These are phyloP conservation scores for Auricularia cornea DNA, from an alignment of 768 basidiomycete genomes.

Conservation along the genomic window DNA sequence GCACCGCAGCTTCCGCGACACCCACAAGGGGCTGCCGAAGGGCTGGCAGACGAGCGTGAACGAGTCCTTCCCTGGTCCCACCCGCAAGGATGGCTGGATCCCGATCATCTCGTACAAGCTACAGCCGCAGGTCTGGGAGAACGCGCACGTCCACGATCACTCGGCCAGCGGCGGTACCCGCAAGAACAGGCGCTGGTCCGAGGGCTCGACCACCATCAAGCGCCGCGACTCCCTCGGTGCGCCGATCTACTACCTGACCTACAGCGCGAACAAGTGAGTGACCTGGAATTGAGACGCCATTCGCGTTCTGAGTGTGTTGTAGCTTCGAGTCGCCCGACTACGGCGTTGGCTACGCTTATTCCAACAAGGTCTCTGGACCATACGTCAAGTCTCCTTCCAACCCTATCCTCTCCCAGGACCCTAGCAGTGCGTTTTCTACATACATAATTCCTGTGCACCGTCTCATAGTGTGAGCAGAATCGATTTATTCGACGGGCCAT, in stretches of 20 bases:
- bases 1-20: neutral
- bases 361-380: neutral
- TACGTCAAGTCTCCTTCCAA: neutral
- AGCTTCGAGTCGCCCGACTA: conserved; percentile 1
- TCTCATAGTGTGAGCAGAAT: neutral
- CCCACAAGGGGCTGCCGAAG: neutral
- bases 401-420: neutral
- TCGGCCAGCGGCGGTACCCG: neutral
- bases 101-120: neutral
- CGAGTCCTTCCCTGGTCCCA: neutral
- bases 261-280: neutral
- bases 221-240: neutral
- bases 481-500: neutral
- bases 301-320: neutral
- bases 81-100: neutral
- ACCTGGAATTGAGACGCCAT: neutral
- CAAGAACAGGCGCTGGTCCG: neutral
- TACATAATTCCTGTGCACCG: neutral
- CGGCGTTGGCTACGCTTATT: neutral
- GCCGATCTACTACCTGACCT: neutral
- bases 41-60: neutral
- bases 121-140: neutral
- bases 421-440: neutral
- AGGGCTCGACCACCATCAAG: neutral
- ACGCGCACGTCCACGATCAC: neutral